Evolutionary conservation across 2,329 filamentous ascomycete genomes (phyloP).

Genomic region (Talaromyces sp.): DNA sequence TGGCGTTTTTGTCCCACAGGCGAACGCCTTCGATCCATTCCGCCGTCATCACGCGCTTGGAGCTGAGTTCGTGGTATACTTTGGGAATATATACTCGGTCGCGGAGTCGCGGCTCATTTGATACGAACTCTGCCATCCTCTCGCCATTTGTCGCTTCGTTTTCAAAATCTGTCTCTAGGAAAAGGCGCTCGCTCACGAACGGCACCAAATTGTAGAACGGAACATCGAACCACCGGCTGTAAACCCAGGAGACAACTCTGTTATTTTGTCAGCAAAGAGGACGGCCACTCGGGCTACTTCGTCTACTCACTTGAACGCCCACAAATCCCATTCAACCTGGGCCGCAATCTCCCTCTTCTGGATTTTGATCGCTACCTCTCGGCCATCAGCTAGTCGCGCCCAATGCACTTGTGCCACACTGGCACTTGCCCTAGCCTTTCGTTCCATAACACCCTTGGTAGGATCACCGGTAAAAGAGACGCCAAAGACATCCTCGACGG

Average conservation of each 20-base stretch:
- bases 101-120: conserved; percentile 67
- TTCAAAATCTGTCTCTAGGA: conserved; percentile 89
- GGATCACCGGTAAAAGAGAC: conserved; percentile 69
- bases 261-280: conserved; percentile 14
- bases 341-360: conserved; percentile 91
- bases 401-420: conserved; percentile 97
- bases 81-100: conserved; percentile 83
- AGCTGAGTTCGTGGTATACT: conserved; percentile 77
- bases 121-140: conserved; percentile 72
- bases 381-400: conserved; percentile 77
- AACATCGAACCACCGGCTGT: conserved; percentile 86
- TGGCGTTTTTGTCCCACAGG: conserved; percentile 83
- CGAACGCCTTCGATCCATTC: conserved; percentile 97
- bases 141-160: conserved; percentile 88
- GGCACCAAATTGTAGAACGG: conserved; percentile 87
- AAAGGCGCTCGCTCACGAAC: conserved; percentile 86
- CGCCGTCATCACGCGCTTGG: conserved; percentile 79
- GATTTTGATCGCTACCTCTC: conserved; percentile 91
- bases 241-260: conserved; percentile 70
- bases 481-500: conserved; percentile 85
- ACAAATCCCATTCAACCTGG: conserved; percentile 91
- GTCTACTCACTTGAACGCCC: conserved; percentile 70
- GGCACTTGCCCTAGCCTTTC: conserved; percentile 67
- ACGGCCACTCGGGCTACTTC: not conserved
- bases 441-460: conserved; percentile 64